Evolutionary conservation across 2,329 filamentous ascomycete species (phyloP), one percentile per base, ranked within the genome.

Genomic region (Diaporthe vexans): DNA sequence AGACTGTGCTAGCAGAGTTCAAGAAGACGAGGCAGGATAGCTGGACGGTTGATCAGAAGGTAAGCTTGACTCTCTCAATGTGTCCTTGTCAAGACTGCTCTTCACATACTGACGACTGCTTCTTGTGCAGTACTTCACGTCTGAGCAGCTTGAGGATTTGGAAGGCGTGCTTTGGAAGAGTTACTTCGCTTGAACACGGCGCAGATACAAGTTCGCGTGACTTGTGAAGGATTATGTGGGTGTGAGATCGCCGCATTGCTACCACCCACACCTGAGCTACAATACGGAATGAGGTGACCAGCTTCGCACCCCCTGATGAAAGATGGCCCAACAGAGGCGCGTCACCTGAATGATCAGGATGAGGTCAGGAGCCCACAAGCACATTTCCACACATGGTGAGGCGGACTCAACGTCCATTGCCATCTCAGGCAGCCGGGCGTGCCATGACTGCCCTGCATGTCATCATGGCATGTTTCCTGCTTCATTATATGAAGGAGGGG

Each of bases 11-110:
- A 77, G 95, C 95, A 76, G 97, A 99, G 80, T 99, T 99, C 88
- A 99, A 99, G 87, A 99, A 99, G 90, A 99, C 97, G 59, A 92
- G 97, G 82, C 97, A 99, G 84, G 97, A 99, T 87, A 99, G 96
- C 78, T 99, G 97, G 97, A 93, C 93, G 80, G 96, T 98, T 75
- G 97, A 99, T 86, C 94, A 98, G 79, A 98, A 98, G 93, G 97
- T 98, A 86, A 84, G 91, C 84, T 21, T 61, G 40, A 40, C 6
- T 33, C 26, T 29, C 19, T n/a, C 4, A 13, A 9, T 11, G 15
- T 24, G 11, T 5, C 3, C 1, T 43, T 46, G 5, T 29, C 7
- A 5, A 6, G 3, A 19, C 8, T 8, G 24, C 29, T n/a, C 6
- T 40, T 51, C 29, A 0, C 35, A 61, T 24, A 61, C 83, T 85